Evolutionary conservation across 1,284 basidiomycete species (phyloP).

Genomic region (Sanghuangporus sanghuang): DNA sequence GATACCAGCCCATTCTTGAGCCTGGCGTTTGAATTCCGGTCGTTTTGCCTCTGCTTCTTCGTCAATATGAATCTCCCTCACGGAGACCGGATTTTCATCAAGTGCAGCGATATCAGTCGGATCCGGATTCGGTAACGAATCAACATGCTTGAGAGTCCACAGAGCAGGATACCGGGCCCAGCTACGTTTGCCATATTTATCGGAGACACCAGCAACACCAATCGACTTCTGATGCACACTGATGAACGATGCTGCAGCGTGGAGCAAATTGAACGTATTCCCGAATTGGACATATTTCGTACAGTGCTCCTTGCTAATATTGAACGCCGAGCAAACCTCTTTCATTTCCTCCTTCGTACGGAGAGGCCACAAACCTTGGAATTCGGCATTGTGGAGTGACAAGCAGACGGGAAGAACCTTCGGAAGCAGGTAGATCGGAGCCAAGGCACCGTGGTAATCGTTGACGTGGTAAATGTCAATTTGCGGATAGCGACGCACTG

Average conservation of each 20-base stretch:
- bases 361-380: conserved; percentile 92
- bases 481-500: conserved; percentile 76
- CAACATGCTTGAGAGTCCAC: conserved; percentile 92
- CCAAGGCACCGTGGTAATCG: conserved; percentile 90
- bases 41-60: conserved; percentile 79
- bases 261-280: conserved; percentile 92
- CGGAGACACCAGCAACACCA: conserved; percentile 91
- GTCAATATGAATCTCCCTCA: conserved; percentile 76
- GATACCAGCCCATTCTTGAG: conserved; percentile 91
- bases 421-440: conserved; percentile 84
- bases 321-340: conserved; percentile 94
- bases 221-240: conserved; percentile 87
- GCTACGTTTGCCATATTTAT: conserved; percentile 92
- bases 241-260: conserved; percentile 88
- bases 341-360: conserved; percentile 96
- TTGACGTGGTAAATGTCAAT: conserved; percentile 89
- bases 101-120: conserved; percentile 90
- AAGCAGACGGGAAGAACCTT: conserved; percentile 86
- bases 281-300: conserved; percentile 96
- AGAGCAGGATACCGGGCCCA: conserved; percentile 94
- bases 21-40: conserved; percentile 84
- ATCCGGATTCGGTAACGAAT: conserved; percentile 90
- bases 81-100: conserved; percentile 69
- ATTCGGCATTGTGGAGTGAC: conserved; percentile 94
- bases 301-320: conserved; percentile 91